Evolutionary conservation across 1,139 yeast genomes (phyloP), one percentile per base, ranked within the genome.

Genomic region (Geotrichum histeridarum): DNA sequence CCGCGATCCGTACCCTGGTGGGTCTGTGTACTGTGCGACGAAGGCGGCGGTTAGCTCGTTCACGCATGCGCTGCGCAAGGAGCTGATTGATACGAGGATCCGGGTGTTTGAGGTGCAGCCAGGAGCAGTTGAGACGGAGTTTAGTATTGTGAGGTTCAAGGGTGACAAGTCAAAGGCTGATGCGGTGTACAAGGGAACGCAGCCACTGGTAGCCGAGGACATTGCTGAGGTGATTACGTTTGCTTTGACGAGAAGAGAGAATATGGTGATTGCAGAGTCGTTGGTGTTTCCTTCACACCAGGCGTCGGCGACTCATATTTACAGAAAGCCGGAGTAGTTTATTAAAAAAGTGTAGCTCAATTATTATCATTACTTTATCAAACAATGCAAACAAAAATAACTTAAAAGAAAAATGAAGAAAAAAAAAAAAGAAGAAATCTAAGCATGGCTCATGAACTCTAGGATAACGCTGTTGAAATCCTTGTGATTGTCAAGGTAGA

Each of bases 91-190:
- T 67, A 85, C 95, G 36, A 78, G 79, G 55, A 82, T 88, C 61
- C 78, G 96, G 65, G 90, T 88, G 53, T 79, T 89, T 62, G 94
- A 87, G 68, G 79, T 88, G 50, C 91, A 87, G 58, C 96, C 96
- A 8, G 96, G 96, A 64, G 83, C 85, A 46, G 95, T 88, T 27
- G 89, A 87, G 70, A 89, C 96, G n/a, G 96, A 89, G 65, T 89
- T 89, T 67, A 84, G 93, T 7, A 69, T 81, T 36, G 86, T 86
- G 35, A 77, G 95, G 67, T 84, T 80, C 74, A 77, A 82, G 59
- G 95, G 95, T 56, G 94, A 88, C 67, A 65, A 73, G 48, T 73
- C 71, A 4, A 79, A 79, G 65, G 95, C 95, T 8, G 83, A 83
- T 61, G 79, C 78, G 15, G 90, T 86, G 27, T 89, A 88, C 66